These are phyloP conservation scores for Verticillium klebahnii DNA, from an alignment of 2,329 filamentous ascomycete genomes.

Conservation along the genomic window DNA sequence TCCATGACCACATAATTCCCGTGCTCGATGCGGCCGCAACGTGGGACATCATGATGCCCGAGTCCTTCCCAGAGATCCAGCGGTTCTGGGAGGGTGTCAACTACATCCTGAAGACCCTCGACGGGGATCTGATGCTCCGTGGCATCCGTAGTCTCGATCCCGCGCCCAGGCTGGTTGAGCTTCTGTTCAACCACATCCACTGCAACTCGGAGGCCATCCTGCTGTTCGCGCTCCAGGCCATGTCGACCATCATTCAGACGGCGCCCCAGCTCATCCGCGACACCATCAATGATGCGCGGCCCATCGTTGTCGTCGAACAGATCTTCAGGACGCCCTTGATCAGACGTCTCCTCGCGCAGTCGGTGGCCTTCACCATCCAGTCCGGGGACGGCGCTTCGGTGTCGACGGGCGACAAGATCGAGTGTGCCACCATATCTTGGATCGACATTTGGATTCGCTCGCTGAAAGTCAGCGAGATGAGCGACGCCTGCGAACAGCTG, in stretches of 20 bases:
- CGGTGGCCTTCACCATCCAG: conserved; percentile 46
- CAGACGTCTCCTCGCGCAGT: conserved; percentile 55
- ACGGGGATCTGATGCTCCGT: conserved; percentile 69
- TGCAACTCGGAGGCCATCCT: conserved; percentile 55
- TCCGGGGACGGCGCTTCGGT: conserved; percentile 42
- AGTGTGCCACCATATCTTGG: conserved; percentile 71
- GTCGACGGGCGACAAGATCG: conserved; percentile 32
- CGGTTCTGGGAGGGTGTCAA: conserved; percentile 77
- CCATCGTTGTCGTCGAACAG: conserved; percentile 76
- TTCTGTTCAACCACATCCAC: conserved; percentile 52
- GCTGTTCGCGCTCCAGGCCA: conserved; percentile 63
- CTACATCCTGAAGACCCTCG: conserved; percentile 68
- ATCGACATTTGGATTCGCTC: conserved; percentile 73
- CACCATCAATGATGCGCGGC: conserved; percentile 75
- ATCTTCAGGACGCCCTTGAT: conserved; percentile 71
- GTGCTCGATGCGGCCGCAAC: conserved; percentile 60
- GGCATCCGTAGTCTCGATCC: conserved; percentile 75
- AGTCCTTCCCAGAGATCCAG: conserved; percentile 46
- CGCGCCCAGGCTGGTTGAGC: conserved; percentile 66
- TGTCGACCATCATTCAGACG: conserved; percentile 68
- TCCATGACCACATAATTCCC: conserved; percentile 66
- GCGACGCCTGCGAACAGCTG: conserved; percentile 76
- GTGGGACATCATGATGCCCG: conserved; percentile 34
- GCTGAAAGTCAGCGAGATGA: conserved; percentile 68
- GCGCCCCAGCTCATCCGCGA: conserved; percentile 83